These are phyloP conservation scores for Gossypium stocksii DNA, from an alignment of 345 rosid species.

Conservation along the genomic window DNA sequence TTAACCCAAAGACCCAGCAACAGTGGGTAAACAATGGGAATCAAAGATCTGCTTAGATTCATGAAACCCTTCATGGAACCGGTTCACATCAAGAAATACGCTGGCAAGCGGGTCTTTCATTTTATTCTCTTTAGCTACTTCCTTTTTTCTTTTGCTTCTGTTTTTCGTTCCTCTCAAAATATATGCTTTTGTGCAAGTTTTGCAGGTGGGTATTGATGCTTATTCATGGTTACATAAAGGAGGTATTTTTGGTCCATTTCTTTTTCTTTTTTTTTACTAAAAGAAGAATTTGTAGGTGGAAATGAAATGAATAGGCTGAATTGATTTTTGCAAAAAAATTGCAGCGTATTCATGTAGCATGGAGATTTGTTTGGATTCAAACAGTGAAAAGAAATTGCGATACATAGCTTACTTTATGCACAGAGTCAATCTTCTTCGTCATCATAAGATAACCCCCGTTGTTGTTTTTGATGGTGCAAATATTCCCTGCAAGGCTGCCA, in stretches of 20 bases:
- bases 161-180: background rate
- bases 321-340: background rate
- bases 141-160: background rate
- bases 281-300: background rate
- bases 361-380: constrained; percentile 78
- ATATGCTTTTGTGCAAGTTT: background rate
- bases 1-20: background rate
- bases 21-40: constrained; percentile 45
- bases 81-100: constrained; percentile 70
- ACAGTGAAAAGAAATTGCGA: constrained; percentile 52
- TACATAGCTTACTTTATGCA: constrained; percentile 81
- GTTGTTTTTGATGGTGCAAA: constrained; percentile 84
- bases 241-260: constrained; percentile 36
- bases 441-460: constrained; percentile 59
- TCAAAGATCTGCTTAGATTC: constrained; percentile 85
- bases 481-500: constrained; percentile 72
- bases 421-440: constrained; percentile 64
- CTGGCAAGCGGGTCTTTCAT: constrained; percentile 59
- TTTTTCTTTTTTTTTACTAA: background rate
- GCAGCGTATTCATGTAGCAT: constrained; percentile 93
- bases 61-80: constrained; percentile 74
- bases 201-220: constrained; percentile 93
- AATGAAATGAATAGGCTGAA: background rate
- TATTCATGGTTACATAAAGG: constrained; percentile 96
- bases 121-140: background rate